Percentiles rank a stretch among this genome's conserved stretches.
phyloP scores from a whole-genome alignment of 495 filamentous ascomycete species.

The Neurospora sp. region DNA sequence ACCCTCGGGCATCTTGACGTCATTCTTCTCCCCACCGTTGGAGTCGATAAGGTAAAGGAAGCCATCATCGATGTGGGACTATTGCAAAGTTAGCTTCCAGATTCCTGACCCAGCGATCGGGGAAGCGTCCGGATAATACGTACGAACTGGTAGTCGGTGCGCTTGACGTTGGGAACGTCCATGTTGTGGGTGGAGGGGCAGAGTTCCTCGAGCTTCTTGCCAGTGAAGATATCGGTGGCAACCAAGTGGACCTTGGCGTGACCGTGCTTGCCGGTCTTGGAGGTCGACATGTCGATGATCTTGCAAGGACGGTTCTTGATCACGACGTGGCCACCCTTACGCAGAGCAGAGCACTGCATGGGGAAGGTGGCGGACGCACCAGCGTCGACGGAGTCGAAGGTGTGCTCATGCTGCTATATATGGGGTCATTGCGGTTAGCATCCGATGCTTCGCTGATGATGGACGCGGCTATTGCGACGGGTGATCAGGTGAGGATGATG shows the following conservation, averaged over 20 bases:
- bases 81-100: background rate
- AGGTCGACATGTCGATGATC: slow-evolving; percentile 99
- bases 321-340: slow-evolving; percentile 96
- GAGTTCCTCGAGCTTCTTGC: slow-evolving; percentile 98
- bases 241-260: slow-evolving; percentile 99
- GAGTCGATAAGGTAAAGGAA: slow-evolving; percentile 84
- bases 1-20: slow-evolving; percentile 86
- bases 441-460: background rate
- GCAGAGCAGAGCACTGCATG: slow-evolving; percentile 98
- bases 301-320: slow-evolving; percentile 99
- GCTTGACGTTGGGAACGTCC: slow-evolving; percentile 90
- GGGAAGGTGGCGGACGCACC: slow-evolving; percentile 90
- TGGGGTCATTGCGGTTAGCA: slow-evolving; percentile 7
- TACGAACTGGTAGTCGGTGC: slow-evolving; percentile 88
- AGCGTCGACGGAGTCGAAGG: slow-evolving; percentile 82
- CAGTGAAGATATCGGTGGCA: slow-evolving; percentile 96
- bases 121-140: slow-evolving; percentile 27
- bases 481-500: background rate
- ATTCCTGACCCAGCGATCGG: background rate
- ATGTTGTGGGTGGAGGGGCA: slow-evolving; percentile 99
- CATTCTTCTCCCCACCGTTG: slow-evolving; percentile 76
- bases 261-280: slow-evolving; percentile 99
- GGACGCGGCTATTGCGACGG: background rate
- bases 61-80: slow-evolving; percentile 67
- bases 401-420: slow-evolving; percentile 63